A percentile compares a stretch with the other conserved stretches of the same genome.
Evolutionary conservation across 768 basidiomycete species (phyloP).

Genomic region (Boletus insuetus): DNA sequence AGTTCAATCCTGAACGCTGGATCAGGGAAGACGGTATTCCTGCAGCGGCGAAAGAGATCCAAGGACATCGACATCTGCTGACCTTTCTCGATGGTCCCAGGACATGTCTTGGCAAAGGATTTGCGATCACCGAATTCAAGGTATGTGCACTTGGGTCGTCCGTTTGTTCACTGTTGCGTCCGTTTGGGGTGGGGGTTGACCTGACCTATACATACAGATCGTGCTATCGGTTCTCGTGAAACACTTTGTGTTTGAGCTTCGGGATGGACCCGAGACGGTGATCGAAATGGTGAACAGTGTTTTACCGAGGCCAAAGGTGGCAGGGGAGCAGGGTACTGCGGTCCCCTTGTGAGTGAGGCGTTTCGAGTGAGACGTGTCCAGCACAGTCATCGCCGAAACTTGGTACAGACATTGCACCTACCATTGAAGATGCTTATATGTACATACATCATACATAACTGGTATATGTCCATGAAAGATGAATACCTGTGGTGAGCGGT

Average conservation of each 20-base stretch:
- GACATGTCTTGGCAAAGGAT: conserved; percentile 29
- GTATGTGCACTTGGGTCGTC: too few species aligned
- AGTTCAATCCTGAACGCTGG: conserved; percentile 68
- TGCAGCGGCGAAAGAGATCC: conserved; percentile 39
- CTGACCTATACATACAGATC: conserved; percentile 26
- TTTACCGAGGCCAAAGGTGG: conserved; percentile 19
- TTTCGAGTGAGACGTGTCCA: conserved; percentile 19
- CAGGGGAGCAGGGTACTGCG: conserved; percentile 21
- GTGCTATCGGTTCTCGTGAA: conserved; percentile 44
- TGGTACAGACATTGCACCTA: too few species aligned
- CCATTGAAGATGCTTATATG: too few species aligned
- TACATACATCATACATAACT: too few species aligned
- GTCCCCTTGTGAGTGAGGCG: conserved; percentile 5
- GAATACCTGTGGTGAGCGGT: too few species aligned
- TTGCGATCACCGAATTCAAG: background rate
- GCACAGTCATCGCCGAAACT: background rate
- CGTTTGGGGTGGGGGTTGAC: too few species aligned
- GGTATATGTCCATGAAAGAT: too few species aligned
- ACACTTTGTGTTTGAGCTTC: conserved; percentile 22
- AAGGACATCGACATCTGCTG: conserved; percentile 49
- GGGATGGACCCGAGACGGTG: conserved; percentile 15
- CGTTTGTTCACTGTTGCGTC: too few species aligned
- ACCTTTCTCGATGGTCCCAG: conserved; percentile 53
- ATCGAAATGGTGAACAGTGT: conserved; percentile 14
- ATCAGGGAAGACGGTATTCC: conserved; percentile 34